phyloP scores from a whole-genome alignment of 352 stramenopile genomes.

The Phytophthora pistaciae region DNA sequence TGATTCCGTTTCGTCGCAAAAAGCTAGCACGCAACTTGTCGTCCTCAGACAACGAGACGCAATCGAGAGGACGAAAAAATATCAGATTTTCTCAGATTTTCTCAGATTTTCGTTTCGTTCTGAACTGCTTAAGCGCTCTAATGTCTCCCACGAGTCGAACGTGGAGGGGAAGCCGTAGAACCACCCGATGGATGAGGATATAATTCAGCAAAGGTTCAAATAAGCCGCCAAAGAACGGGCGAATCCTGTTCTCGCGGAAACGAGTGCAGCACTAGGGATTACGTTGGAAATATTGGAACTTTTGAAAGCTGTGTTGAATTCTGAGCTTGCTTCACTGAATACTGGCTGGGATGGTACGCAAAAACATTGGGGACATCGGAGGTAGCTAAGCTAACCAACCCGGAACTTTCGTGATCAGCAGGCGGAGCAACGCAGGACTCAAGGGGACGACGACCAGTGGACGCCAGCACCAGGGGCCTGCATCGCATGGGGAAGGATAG shows the following conservation, averaged over 20 bases:
- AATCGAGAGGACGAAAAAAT: not conserved
- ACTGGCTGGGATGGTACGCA: not conserved
- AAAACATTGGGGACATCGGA: not conserved
- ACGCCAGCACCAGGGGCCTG: no score
- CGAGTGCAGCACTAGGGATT: no score
- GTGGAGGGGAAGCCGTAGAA: no score
- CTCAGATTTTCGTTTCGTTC: not conserved
- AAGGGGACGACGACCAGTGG: no score
- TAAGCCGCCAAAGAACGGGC: no score
- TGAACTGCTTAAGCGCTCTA: not conserved
- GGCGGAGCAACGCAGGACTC: no score
- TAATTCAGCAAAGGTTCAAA: no score
- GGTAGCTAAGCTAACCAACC: not conserved
- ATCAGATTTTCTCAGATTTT: not conserved
- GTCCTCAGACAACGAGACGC: not conserved
- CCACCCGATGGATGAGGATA: not conserved
- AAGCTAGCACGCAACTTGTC: not conserved
- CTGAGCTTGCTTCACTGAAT: not conserved
- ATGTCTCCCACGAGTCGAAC: no score
- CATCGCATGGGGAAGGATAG: no score
- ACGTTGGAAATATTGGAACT: no score
- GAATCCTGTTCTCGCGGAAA: no score
- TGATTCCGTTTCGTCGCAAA: not conserved
- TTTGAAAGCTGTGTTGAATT: no score
- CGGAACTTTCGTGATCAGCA: not conserved